Conservation (phyloP, 108 stramenopile genomes). For the Conticribra weissflogii region DNA sequence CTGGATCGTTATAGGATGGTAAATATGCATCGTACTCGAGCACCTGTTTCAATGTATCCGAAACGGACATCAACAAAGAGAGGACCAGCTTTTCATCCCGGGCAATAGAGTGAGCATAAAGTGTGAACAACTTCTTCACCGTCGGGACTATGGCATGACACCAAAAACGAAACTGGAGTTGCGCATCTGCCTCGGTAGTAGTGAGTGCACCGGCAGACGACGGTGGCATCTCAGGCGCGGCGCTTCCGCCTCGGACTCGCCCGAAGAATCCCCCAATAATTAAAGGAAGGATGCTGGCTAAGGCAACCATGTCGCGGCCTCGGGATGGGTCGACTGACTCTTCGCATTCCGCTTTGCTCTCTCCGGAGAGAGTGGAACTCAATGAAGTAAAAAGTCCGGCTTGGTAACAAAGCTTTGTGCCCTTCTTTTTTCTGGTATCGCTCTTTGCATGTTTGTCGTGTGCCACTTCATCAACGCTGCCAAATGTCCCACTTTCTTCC, state of each 20-base stretch:
- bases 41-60: constrained; percentile 41
- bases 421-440: constrained; percentile 3
- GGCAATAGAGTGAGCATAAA: neutral
- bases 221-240: too few species aligned
- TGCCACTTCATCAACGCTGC: too few species aligned
- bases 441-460: neutral
- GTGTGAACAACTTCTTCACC: constrained; percentile 17
- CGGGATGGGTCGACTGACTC: neutral
- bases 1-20: constrained; percentile 62
- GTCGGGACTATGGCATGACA: constrained; percentile 14
- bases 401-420: constrained; percentile 7
- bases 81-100: neutral
- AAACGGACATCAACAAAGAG: constrained; percentile 31
- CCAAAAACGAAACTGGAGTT: constrained; percentile 49
- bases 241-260: constrained; percentile 3
- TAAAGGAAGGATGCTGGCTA: constrained; percentile 19
- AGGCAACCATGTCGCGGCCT: neutral
- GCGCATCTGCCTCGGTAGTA: constrained; percentile 25
- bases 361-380: neutral
- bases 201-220: neutral
- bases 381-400: constrained; percentile 22
- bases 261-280: constrained; percentile 34
- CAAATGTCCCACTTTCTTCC: too few species aligned
- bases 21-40: constrained; percentile 69
- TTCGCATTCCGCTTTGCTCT: neutral